Percentiles rank a stretch among this genome's conserved stretches.
phyloP scores from a whole-genome alignment of 2,329 filamentous ascomycete genomes.

The Penicillium expansum region DNA sequence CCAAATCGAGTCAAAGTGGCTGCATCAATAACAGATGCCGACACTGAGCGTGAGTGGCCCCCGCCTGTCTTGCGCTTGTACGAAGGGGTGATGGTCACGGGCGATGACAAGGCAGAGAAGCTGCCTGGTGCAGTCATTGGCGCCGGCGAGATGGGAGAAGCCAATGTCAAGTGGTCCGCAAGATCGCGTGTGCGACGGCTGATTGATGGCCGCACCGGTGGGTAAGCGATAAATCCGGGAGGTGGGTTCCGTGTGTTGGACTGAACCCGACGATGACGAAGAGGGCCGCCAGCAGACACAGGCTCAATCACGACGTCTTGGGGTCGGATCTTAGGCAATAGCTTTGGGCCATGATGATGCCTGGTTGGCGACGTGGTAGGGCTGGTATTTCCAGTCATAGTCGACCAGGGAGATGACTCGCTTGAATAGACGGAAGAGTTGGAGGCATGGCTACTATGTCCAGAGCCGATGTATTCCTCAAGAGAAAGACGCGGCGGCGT shows the following conservation, averaged over 20 bases:
- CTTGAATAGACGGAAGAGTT: slow-evolving; percentile 64
- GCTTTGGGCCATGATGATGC: slow-evolving; percentile 69
- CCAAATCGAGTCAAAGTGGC: slow-evolving; percentile 66
- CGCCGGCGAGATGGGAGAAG: slow-evolving; percentile 48
- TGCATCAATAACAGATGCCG: slow-evolving; percentile 66
- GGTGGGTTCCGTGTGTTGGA: slow-evolving; percentile 54
- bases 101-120: slow-evolving; percentile 59
- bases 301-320: slow-evolving; percentile 76
- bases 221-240: slow-evolving; percentile 52
- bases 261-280: slow-evolving; percentile 56
- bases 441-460: slow-evolving; percentile 62
- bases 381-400: slow-evolving; percentile 66
- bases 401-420: slow-evolving; percentile 67
- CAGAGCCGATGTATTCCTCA: slow-evolving; percentile 32
- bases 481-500: slow-evolving; percentile 43
- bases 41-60: slow-evolving; percentile 58
- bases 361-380: slow-evolving; percentile 68
- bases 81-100: slow-evolving; percentile 55
- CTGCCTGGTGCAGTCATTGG: slow-evolving; percentile 29
- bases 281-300: slow-evolving; percentile 48
- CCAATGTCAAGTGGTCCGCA: slow-evolving; percentile 43
- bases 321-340: slow-evolving; percentile 80
- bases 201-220: slow-evolving; percentile 42
- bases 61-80: slow-evolving; percentile 41
- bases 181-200: slow-evolving; percentile 48